Conservation (phyloP, 228 moss, liverwort and hornwort genomes). For the Sphagnum magellanicum region DNA sequence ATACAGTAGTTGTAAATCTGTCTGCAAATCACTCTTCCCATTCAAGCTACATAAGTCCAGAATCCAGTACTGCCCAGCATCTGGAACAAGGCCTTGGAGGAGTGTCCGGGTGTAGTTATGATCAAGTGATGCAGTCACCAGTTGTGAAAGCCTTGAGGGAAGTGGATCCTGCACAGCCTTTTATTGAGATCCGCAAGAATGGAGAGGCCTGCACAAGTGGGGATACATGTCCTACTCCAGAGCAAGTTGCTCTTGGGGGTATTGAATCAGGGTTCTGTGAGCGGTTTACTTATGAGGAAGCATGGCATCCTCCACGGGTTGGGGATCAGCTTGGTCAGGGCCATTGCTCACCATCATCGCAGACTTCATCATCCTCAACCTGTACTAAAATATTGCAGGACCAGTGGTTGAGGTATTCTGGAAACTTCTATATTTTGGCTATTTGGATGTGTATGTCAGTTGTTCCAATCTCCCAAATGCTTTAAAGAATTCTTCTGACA, state of each 20-base stretch:
- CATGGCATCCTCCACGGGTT: constrained; percentile 32
- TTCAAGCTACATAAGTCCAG: constrained; percentile 15
- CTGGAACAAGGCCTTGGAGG: constrained; percentile 20
- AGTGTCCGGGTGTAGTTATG: constrained; percentile 41
- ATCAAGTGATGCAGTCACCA: constrained; percentile 31
- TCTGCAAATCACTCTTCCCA: constrained; percentile 21
- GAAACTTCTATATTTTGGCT: background rate
- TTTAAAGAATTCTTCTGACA: no score
- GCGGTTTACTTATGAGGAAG: constrained; percentile 32
- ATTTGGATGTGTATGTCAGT: background rate
- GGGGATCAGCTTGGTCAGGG: constrained; percentile 31
- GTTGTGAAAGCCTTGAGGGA: constrained; percentile 42
- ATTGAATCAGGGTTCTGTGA: constrained; percentile 37
- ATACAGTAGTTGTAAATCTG: constrained; percentile 28
- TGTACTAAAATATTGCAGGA: constrained; percentile 25
- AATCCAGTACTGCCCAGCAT: constrained; percentile 18
- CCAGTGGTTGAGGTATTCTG: constrained; percentile 35
- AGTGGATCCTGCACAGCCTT: constrained; percentile 37
- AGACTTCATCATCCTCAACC: constrained; percentile 32
- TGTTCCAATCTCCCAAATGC: no score
- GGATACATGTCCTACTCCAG: constrained; percentile 38
- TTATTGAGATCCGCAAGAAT: constrained; percentile 51
- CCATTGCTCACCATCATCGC: constrained; percentile 38
- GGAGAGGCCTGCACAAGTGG: constrained; percentile 52
- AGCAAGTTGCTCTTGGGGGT: constrained; percentile 19